These are phyloP conservation scores for Eucalyptus tenuipes DNA, from an alignment of 345 rosid species.

Conservation along the genomic window DNA sequence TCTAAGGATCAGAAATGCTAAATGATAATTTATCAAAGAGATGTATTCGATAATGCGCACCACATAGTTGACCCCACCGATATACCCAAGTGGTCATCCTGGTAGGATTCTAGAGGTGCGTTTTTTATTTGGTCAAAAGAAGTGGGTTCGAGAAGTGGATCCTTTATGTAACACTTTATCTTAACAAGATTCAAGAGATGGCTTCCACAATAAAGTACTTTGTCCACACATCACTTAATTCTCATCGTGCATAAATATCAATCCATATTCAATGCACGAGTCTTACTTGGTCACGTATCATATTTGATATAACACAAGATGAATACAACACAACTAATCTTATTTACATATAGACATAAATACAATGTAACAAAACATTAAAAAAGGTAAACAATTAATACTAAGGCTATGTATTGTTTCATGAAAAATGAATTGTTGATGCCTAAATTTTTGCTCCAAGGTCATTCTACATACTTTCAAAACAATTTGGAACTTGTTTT, in stretches of 20 bases:
- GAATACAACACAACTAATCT: background rate
- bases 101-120: too few relatives aligned
- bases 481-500: background rate
- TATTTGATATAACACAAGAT: background rate
- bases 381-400: accelerated
- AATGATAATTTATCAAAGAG: background rate
- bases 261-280: background rate
- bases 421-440: too few relatives aligned
- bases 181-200: too few relatives aligned
- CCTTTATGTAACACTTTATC: too few relatives aligned
- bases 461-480: background rate
- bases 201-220: too few relatives aligned
- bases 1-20: background rate
- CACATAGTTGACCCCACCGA: background rate
- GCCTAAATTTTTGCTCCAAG: too few relatives aligned
- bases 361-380: background rate
- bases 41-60: background rate
- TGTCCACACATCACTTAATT: too few relatives aligned
- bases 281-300: background rate
- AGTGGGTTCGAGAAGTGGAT: too few relatives aligned
- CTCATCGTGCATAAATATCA: too few relatives aligned
- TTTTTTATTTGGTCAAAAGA: too few relatives aligned
- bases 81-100: background rate
- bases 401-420: too few relatives aligned
- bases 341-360: background rate